Base-by-base conservation (phyloP, 495 filamentous ascomycete species). In the Penicillium atrosanguineum region DNA sequence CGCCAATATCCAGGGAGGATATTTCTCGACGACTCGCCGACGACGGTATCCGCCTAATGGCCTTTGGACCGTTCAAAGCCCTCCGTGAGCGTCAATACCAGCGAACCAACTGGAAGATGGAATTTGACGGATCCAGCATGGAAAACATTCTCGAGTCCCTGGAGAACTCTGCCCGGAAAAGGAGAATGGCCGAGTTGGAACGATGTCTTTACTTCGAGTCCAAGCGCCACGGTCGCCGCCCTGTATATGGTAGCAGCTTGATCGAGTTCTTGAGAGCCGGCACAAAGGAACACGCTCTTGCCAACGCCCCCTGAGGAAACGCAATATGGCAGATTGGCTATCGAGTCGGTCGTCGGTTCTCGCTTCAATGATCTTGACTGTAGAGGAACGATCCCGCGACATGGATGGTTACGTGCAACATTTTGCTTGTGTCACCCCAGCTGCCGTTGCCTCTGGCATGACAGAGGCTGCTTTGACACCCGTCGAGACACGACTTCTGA, bases 381-480 rank as follows among this genome's bases (percentile, higher is more conserved):
- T 96, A 5, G 79, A 86, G 23, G 79, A 91, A 61, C 85, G 91
- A 5, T 80, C 90, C 1, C 76, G 79, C 23, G 74, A 76, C 2
- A 79, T 95, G 73, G 82, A 90, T 56, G 80, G 82, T 2, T 84
- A 82, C n/a, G 84, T 97, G 44, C 83, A 86, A 53, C 87, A 91
- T 63, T 97, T 96, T 59, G 88, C 85, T 26, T 97, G 91, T 56
- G 84, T 96, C 46, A 97, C 93, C 0, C 93, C 93, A 0, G 85
- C 90, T 12, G 91, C 90, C 29, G 82, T 94, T 15, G 90, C 92
- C 1, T 77, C 85, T 12, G 91, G 95, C 45, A 78, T 93, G 61
- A 82, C 81, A 9, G 78, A 83, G 44, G 74, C 90, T 29, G 72
- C 87, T 5, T 76, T 91, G 15, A 86, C 83, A 1, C 87, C 87